These are phyloP conservation scores for Vigna nakashimae DNA, from an alignment of 306 rosid genomes.

Conservation along the genomic window DNA sequence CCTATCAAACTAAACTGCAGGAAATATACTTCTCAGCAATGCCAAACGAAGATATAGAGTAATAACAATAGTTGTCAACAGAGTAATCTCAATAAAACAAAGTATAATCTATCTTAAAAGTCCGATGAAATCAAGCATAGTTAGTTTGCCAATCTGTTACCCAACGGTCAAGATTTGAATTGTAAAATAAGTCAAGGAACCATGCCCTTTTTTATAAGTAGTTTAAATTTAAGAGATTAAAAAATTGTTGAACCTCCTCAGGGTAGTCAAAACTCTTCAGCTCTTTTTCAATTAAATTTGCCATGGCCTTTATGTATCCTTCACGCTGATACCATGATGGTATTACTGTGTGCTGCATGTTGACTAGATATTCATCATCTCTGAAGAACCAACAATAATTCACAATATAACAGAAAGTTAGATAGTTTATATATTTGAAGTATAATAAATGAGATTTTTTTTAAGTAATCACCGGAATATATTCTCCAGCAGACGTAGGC, in stretches of 20 bases:
- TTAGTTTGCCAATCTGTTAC: neutral
- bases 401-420: slow-evolving; percentile 35
- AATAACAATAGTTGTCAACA: slow-evolving; percentile 23
- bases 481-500: slow-evolving; percentile 85
- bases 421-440: slow-evolving; percentile 5
- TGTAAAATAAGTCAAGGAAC: slow-evolving; percentile 11
- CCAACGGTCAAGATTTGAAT: neutral
- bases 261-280: slow-evolving; percentile 60
- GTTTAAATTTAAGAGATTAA: slow-evolving; percentile 8
- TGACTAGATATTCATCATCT: slow-evolving; percentile 86
- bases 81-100: slow-evolving; percentile 10
- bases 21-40: neutral
- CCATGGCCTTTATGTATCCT: slow-evolving; percentile 90
- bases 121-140: slow-evolving; percentile 12
- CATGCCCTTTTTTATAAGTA: neutral
- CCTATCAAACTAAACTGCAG: slow-evolving; percentile 9
- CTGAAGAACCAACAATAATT: slow-evolving; percentile 51
- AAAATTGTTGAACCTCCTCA: slow-evolving; percentile 55
- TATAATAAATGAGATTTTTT: slow-evolving; percentile 4
- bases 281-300: slow-evolving; percentile 83
- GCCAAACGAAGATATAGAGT: neutral
- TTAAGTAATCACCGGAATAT: slow-evolving; percentile 66
- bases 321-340: slow-evolving; percentile 95
- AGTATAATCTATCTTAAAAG: neutral
- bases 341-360: slow-evolving; percentile 94